Conservation (phyloP, 139 green algal species). For the Picochlorum sp. region DNA sequence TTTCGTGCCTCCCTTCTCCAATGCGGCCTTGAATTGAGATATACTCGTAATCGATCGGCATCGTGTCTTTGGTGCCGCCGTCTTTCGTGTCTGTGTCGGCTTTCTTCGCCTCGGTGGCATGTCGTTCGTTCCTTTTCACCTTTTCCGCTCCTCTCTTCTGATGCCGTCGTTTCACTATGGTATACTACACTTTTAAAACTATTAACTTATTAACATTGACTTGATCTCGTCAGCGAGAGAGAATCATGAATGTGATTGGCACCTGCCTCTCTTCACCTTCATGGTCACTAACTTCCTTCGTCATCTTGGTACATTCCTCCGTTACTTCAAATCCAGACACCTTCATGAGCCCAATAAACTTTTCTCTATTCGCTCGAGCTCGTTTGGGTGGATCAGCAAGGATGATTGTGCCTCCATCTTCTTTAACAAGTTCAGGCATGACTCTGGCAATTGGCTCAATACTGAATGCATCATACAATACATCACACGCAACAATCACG, state of each 20-base stretch:
- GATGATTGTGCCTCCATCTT: slow-evolving; percentile 20
- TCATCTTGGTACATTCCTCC: neutral
- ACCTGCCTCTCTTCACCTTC: neutral
- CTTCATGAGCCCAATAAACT: slow-evolving; percentile 31
- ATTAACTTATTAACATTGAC: neutral
- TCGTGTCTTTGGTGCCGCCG: neutral
- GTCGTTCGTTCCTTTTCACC: no score
- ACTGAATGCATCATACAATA: slow-evolving; percentile 44
- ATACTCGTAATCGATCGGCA: neutral
- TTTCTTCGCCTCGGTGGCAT: slow-evolving; percentile 7
- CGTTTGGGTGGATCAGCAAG: slow-evolving; percentile 40
- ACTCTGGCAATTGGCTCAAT: slow-evolving; percentile 18
- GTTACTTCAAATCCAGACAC: slow-evolving; percentile 8
- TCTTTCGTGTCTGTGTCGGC: neutral
- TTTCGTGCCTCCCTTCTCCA: slow-evolving; percentile 9
- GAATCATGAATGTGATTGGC: slow-evolving; percentile 14
- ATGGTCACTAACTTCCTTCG: neutral
- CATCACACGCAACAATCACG: slow-evolving; percentile 42
- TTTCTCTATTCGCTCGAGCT: slow-evolving; percentile 34
- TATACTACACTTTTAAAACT: neutral
- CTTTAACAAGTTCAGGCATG: neutral
- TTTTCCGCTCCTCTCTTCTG: no score
- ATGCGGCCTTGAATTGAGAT: neutral
- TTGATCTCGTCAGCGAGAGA: neutral
- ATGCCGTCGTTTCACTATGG: no score